Evolutionary conservation across 768 basidiomycete species (phyloP), one percentile per base, ranked within the genome.

Genomic region (Mycena venus): DNA sequence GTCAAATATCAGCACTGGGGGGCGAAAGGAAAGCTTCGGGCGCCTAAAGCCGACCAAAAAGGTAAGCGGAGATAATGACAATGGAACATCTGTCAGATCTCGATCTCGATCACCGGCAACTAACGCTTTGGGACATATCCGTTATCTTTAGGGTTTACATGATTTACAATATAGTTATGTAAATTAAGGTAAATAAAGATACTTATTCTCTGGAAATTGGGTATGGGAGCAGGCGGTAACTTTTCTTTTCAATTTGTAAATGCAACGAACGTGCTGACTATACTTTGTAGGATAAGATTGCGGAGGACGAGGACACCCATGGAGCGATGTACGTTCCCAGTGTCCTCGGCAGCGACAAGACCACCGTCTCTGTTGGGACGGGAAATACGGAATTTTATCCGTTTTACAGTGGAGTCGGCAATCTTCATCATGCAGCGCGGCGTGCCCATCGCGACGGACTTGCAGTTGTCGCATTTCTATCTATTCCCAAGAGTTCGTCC

Each of bases 321-420:
- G 77, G 77, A 2, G 65, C 75, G 7, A 68, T 74, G 59, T 77
- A 75, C 29, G 75, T 76, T 8, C 77, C 78, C 3, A 58, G 76
- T 31, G 74, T 79, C 15, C 31, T 75, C 19, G 77, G 77, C 0
- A 79, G 75, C 60, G 78, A 79, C 67, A 79, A 78, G 44, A 79
- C 79, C 0, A 77, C 75, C 4, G 75, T 78, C 11, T 78, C 77
- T 0, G 73, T 76, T n/a, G 72, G 69, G 7, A 78, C 77, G 2
- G 77, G 77, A 1, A 64, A 78, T 10, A 77, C 72, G 6, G 76
- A 79, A 44, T 80, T 78, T 58, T 78, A 78, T 29, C 78, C 77
- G 0, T 47, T 80, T 0, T 81, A 81, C 49, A 42, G 74, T 25
- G 77, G 74, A 0, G 65, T 74, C 42, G 77, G 77, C 32, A 71